phyloP scores from a whole-genome alignment of 805 yeast genomes.

The Metschnikowia noctiluminum region DNA sequence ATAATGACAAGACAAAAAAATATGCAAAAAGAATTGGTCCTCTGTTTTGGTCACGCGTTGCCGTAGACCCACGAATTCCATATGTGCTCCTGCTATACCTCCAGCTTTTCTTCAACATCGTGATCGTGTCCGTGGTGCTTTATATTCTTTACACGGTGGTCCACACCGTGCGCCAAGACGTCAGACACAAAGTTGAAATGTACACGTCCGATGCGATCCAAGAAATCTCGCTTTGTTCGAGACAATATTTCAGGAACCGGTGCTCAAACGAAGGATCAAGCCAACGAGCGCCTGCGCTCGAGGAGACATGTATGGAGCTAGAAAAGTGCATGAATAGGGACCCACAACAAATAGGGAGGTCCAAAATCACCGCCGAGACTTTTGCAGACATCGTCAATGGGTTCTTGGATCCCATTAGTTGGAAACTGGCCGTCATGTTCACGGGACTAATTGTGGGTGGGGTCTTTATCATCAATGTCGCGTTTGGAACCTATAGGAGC shows the following conservation, averaged over 20 bases:
- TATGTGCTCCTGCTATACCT: constrained; percentile 58
- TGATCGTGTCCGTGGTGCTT: constrained; percentile 48
- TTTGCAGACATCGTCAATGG: constrained; percentile 80
- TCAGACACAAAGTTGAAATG: constrained; percentile 63
- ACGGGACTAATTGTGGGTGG: constrained; percentile 48
- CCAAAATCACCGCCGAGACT: constrained; percentile 74
- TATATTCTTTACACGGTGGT: constrained; percentile 52
- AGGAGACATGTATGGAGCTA: constrained; percentile 67
- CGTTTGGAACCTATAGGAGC: constrained; percentile 12
- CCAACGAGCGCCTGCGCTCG: constrained; percentile 70
- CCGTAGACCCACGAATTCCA: constrained; percentile 49
- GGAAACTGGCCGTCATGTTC: constrained; percentile 60
- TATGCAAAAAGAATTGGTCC: background rate
- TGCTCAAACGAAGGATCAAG: constrained; percentile 52
- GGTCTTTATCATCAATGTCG: constrained; percentile 44
- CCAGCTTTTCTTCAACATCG: constrained; percentile 57
- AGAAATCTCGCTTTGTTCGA: constrained; percentile 65
- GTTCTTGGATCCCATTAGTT: constrained; percentile 65
- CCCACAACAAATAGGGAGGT: constrained; percentile 63
- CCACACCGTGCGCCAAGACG: constrained; percentile 61
- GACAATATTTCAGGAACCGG: constrained; percentile 66
- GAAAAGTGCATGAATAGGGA: constrained; percentile 79
- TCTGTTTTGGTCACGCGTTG: constrained; percentile 5
- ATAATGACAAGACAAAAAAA: background rate
- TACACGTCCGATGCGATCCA: constrained; percentile 57